Conservation (phyloP, 1,139 yeast species). For the Nakaseomyces nivariensis region DNA sequence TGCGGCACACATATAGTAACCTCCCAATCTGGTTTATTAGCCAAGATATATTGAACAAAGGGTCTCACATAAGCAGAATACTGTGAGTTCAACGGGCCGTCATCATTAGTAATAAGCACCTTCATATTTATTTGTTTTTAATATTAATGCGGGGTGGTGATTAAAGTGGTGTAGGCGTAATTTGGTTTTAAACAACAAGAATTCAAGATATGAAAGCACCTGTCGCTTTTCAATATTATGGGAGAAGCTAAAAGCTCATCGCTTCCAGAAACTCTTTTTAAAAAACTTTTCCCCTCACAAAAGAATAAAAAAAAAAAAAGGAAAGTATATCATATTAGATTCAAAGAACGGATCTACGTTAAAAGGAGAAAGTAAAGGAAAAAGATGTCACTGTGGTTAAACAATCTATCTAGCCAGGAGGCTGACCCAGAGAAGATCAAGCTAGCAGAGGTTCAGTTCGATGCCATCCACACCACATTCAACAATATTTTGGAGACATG, state of each 20-base stretch:
- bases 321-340: too few species aligned
- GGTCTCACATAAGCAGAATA: constrained; percentile 83
- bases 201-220: too few species aligned
- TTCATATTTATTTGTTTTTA: constrained; percentile 10
- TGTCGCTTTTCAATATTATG: too few species aligned
- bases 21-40: constrained; percentile 65
- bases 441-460: constrained; percentile 67
- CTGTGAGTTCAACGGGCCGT: constrained; percentile 78
- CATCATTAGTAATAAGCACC: constrained; percentile 68
- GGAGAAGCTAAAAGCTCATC: too few species aligned
- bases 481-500: constrained; percentile 49
- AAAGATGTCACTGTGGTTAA: constrained; percentile 54
- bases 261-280: too few species aligned
- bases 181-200: too few species aligned
- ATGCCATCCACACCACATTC: constrained; percentile 61
- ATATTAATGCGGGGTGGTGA: too few species aligned
- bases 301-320: too few species aligned
- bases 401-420: constrained; percentile 36
- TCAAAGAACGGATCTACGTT: too few species aligned
- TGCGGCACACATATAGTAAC: constrained; percentile 76
- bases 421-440: constrained; percentile 60
- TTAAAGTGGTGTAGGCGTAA: too few species aligned
- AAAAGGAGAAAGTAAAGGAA: background rate
- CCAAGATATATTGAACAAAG: constrained; percentile 58
- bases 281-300: too few species aligned